Percentiles rank a stretch among this genome's conserved stretches.
phyloP scores from a whole-genome alignment of 2,329 filamentous ascomycete species.

The Penicillium sp. region DNA sequence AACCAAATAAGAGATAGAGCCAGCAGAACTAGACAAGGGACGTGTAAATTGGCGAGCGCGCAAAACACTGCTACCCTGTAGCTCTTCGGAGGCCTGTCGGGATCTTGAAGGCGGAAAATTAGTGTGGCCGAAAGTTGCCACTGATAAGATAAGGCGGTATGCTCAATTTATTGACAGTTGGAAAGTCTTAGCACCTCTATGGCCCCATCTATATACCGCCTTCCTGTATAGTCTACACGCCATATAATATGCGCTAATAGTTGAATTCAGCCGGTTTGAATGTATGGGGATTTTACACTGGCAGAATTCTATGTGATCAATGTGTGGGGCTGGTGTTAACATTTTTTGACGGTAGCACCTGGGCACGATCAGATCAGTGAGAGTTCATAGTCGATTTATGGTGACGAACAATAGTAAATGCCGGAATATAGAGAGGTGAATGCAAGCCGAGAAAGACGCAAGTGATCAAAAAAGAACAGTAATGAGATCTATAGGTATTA shows the following conservation, averaged over 20 bases:
- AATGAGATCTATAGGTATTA: background rate
- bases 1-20: background rate
- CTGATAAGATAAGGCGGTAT: slow-evolving; percentile 29
- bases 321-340: no score
- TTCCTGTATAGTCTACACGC: no score
- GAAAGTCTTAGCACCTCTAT: no score
- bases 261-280: no score
- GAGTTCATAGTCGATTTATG: background rate
- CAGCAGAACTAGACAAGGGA: background rate
- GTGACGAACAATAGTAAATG: background rate
- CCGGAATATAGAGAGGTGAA: no score
- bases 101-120: slow-evolving; percentile 33
- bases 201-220: no score
- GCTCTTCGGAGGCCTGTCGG: slow-evolving; percentile 5
- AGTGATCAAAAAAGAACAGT: background rate
- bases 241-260: no score
- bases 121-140: slow-evolving; percentile 30
- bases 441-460: background rate
- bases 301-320: no score
- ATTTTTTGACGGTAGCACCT: background rate
- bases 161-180: background rate
- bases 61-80: slow-evolving; percentile 19
- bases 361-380: background rate
- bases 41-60: slow-evolving; percentile 16
- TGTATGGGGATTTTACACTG: no score